Evolutionary conservation across 371 early-diverging fungal genomes (phyloP).

Genomic region (Circinella umbellata): DNA sequence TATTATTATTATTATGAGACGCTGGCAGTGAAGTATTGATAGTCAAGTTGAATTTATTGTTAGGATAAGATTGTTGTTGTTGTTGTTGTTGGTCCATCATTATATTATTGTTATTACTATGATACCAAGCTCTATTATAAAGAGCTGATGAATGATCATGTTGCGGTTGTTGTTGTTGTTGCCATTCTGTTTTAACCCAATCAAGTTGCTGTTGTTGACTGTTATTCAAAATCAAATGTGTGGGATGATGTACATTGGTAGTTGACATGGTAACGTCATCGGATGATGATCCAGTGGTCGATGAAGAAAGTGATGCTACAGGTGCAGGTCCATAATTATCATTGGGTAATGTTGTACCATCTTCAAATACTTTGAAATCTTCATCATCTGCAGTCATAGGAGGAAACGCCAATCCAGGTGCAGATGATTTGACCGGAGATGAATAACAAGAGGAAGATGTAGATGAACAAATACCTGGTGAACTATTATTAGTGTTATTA

Average conservation of each 20-base stretch:
- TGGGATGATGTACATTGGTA: not conserved
- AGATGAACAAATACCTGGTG: slow-evolving; percentile 11
- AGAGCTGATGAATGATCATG: not conserved
- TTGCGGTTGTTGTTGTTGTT: not conserved
- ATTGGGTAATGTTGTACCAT: not conserved
- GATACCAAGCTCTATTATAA: not conserved
- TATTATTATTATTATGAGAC: not conserved
- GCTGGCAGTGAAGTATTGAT: not conserved
- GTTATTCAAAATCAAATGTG: not conserved
- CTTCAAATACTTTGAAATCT: slow-evolving; percentile 5
- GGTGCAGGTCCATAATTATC: slow-evolving; percentile 2
- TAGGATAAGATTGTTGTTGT: too few relatives aligned
- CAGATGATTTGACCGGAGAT: slow-evolving; percentile 15
- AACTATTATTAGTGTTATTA: not conserved
- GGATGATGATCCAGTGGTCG: slow-evolving; percentile 7
- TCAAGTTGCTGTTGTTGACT: not conserved
- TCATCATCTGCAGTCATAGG: not conserved
- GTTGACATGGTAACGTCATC: slow-evolving; percentile 9
- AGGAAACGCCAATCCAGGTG: slow-evolving; percentile 6
- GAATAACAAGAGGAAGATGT: slow-evolving; percentile 20
- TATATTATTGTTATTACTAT: not conserved
- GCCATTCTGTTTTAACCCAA: slow-evolving; percentile 8
- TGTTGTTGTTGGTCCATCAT: not conserved
- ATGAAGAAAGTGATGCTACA: slow-evolving; percentile 18
- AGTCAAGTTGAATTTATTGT: not conserved